These are phyloP conservation scores for Fibroporia radiculosa DNA, from an alignment of 768 basidiomycete genomes.

Conservation along the genomic window DNA sequence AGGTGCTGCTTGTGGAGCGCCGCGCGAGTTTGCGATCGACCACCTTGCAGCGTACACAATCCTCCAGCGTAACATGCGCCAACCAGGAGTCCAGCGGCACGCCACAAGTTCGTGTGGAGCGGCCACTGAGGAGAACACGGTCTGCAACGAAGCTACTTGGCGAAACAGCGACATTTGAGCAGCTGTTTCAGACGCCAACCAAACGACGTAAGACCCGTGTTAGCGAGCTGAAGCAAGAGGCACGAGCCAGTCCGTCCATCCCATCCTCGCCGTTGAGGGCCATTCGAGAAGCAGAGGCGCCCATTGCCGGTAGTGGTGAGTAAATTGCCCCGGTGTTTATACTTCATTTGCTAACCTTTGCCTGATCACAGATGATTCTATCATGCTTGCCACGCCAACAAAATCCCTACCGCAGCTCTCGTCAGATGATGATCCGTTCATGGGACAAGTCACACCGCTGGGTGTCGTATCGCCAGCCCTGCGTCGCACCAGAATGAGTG, in stretches of 20 bases:
- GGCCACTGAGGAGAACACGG: slow-evolving; percentile 8
- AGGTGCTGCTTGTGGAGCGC: slow-evolving; percentile 16
- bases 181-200: slow-evolving; percentile 8
- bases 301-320: slow-evolving; percentile 28
- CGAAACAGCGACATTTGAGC: slow-evolving; percentile 4
- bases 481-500: slow-evolving; percentile 26
- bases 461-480: slow-evolving; percentile 57
- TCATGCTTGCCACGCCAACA: slow-evolving; percentile 24
- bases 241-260: neutral
- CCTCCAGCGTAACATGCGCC: neutral
- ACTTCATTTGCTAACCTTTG: neutral
- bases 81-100: slow-evolving; percentile 5
- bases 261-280: slow-evolving; percentile 18
- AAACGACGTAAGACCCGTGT: slow-evolving; percentile 11
- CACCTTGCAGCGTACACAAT: neutral
- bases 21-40: slow-evolving; percentile 3
- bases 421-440: slow-evolving; percentile 58
- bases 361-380: slow-evolving; percentile 37
- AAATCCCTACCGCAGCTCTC: slow-evolving; percentile 10
- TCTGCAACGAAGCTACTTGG: slow-evolving; percentile 12
- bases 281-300: slow-evolving; percentile 16
- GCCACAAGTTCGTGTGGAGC: slow-evolving; percentile 5
- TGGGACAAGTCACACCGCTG: slow-evolving; percentile 65
- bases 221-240: slow-evolving; percentile 5
- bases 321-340: slow-evolving; percentile 5